Base-by-base conservation (phyloP, 768 basidiomycete species). In the Russula earlei region DNA sequence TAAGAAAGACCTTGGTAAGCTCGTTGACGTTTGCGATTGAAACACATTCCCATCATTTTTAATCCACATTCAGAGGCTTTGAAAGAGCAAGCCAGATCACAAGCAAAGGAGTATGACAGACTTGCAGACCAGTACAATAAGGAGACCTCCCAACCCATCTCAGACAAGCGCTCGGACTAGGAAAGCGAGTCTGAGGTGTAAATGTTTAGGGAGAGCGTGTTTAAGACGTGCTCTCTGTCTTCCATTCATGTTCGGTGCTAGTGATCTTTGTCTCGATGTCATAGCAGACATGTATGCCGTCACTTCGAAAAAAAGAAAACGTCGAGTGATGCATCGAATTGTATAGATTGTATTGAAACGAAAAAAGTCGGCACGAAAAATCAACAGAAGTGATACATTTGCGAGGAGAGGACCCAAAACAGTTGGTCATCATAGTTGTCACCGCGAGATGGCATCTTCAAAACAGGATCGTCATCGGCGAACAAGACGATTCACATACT, bases 71-170 rank as follows among this genome's bases (percentile, higher is more conserved):
- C 63, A 91, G 89, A 83, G 19, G 85, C 83, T 19, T 69, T 93
- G 52, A 90, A 91, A 75, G 86, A 84, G 70, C 91, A 93, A 68
- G 85, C 88, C 0, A 67, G 74, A 0, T 85, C 87, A 63, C 88
- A 92, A 61, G 84, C 82, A 4, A 75, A 74, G 22, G 88, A 92
- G 66, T 93, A 87, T 64, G 85, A 91, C 71, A 77, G 90, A 52
- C 79, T 94, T 52, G 85, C 89, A 1, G 84, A 82, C 4, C 80
- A 83, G 69, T 82, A 83, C 70, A 90, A 89, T 67, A 74, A 82
- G 55, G 76, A 79, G 47, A 85, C 84, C 0, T 87, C 87, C 3
- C 68, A 69, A 36, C n/a, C 56, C 9, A 67, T 69, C 1, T 78
- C 76, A 17, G 69, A 79, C 72, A 91, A 91, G 70, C 81, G 85